phyloP scores from a whole-genome alignment of 2,329 filamentous ascomycete species.

The Aspergillus arachidicola region DNA sequence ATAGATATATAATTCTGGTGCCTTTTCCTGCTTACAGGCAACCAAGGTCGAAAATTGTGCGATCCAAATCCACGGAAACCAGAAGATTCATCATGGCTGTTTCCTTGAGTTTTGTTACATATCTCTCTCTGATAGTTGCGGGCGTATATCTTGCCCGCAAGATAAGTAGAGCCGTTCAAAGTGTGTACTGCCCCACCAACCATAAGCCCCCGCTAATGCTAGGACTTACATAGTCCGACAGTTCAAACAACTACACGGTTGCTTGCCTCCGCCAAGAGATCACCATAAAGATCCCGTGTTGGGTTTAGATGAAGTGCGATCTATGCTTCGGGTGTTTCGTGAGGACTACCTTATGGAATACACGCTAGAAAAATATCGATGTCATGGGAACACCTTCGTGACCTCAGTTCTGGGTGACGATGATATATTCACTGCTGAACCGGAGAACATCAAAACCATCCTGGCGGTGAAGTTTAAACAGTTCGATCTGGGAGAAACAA shows the following conservation, averaged over 20 bases:
- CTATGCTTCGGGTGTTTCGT: background rate
- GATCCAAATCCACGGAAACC: too few relatives aligned
- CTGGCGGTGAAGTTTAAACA: slow-evolving; percentile 19
- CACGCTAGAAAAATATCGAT: background rate
- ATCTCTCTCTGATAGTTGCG: background rate
- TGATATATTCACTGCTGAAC: background rate
- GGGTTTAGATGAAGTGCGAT: background rate
- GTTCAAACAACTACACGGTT: background rate
- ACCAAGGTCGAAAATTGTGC: too few relatives aligned
- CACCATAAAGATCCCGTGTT: background rate
- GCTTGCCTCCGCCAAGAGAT: background rate
- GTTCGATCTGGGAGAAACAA: slow-evolving; percentile 6
- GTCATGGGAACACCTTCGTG: background rate
- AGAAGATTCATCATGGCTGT: background rate
- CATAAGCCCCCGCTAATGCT: background rate
- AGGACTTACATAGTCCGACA: background rate
- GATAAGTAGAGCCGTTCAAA: background rate
- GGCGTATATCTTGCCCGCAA: background rate
- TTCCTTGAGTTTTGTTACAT: background rate
- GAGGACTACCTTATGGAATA: background rate
- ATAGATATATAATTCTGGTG: background rate
- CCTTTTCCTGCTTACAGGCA: too few relatives aligned
- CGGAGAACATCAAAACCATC: slow-evolving; percentile 18
- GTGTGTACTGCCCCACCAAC: background rate
- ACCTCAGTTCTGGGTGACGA: background rate